A percentile compares a stretch with the other conserved stretches of the same genome.
Conservation (phyloP, 805 yeast species). For the Wickerhamiella vanderwaltii region DNA sequence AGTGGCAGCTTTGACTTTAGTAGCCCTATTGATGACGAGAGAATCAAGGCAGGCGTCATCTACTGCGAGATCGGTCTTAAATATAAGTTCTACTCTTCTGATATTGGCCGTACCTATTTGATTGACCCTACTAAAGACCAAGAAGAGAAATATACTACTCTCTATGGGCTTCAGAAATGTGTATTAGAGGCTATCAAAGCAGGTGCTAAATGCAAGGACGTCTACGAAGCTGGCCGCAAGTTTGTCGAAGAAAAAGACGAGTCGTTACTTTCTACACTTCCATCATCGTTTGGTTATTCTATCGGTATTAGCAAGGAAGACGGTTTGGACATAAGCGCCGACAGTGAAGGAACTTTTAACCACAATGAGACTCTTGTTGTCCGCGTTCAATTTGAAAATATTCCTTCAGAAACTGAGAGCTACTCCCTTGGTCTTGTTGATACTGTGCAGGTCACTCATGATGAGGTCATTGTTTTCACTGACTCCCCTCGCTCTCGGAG, state of each 20-base stretch:
- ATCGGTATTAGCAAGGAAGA: conserved; percentile 87
- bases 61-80: conserved; percentile 75
- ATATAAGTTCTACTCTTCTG: conserved; percentile 80
- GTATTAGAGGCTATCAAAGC: conserved; percentile 50
- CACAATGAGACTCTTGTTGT: conserved; percentile 67
- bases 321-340: conserved; percentile 56
- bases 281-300: conserved; percentile 76
- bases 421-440: conserved; percentile 72
- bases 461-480: conserved; percentile 55
- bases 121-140: conserved; percentile 77
- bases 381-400: conserved; percentile 62
- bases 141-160: conserved; percentile 66
- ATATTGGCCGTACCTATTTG: conserved; percentile 73
- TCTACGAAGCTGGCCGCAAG: conserved; percentile 52
- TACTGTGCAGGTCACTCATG: conserved; percentile 57
- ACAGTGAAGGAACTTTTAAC: conserved; percentile 52
- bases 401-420: conserved; percentile 36
- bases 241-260: conserved; percentile 52
- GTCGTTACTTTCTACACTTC: conserved; percentile 44
- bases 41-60: conserved; percentile 65
- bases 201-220: conserved; percentile 54
- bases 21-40: conserved; percentile 57
- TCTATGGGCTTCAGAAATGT: conserved; percentile 55
- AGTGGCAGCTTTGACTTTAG: conserved; percentile 76
- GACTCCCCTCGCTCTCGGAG: conserved; percentile 57